Base-by-base conservation (phyloP, 2,329 filamentous ascomycete species). In the Aureobasidium sp. region DNA sequence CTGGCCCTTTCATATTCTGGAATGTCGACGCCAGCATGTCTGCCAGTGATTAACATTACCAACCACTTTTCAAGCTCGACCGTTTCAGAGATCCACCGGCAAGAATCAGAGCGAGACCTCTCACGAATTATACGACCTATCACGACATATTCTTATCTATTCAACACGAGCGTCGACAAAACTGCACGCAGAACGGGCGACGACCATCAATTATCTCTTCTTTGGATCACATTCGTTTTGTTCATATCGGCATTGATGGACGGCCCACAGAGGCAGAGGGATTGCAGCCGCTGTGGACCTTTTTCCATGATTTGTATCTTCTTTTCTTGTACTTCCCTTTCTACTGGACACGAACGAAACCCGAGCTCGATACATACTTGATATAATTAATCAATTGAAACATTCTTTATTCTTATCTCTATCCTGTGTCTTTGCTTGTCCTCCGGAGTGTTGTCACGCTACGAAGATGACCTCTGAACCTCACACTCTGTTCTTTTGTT, bases 1-100 rank as follows among this genome's bases (percentile, higher is more conserved):
- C 69, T 3, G 75, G 75, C 14, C 75, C 76, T 0, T 77, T 77
- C 65, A 71, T 78, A 53, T 66, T 76, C 17, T 80, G 78, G 78
- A 72, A 73, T 27, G 70, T 76, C 19, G 71, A 75, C 44, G 57
- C 33, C 15, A 42, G 35, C 33, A 37, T 60, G 7, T 15, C 31
- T 37, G 14, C 49, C 15, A 27, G 14, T 39, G 12, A 17, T 14
- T 52, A 27, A 14, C n/a, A 14, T n/a, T 9, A 11, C 2, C 17
- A 5, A 42, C 14, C 50, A 15, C 29, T 7, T 11, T 5, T 19
- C 19, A 17, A 6, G 37, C 7, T 14, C 19, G 5, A 12, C 15
- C 2, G 11, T 35, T 12, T 14, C 9, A 37, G 22, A 14, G 22
- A 29, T 14, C 5, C 0, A 3, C 33, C 5, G 6, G 17, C 33